These are phyloP conservation scores for Lachnellula hyalina DNA, from an alignment of 2,329 filamentous ascomycete genomes.

Conservation along the genomic window DNA sequence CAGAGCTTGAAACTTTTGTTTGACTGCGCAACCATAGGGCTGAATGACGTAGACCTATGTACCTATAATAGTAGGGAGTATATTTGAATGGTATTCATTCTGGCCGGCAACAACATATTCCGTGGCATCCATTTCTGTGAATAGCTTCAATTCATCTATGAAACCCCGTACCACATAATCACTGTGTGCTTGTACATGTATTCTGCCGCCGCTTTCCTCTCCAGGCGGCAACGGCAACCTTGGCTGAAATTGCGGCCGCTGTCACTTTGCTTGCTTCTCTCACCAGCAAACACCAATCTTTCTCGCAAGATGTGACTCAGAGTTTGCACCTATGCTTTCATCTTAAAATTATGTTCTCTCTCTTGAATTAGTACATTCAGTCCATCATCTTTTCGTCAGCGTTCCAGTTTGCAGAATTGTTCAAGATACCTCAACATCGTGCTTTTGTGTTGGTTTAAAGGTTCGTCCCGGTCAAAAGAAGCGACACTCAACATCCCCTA, in stretches of 20 bases:
- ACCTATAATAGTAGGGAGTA: background rate
- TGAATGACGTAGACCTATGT: background rate
- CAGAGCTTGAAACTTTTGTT: background rate
- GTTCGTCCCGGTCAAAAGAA: no score
- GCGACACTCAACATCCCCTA: no score
- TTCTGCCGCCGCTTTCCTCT: background rate
- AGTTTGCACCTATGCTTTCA: background rate
- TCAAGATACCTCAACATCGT: no score
- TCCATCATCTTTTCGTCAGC: no score
- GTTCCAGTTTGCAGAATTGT: no score
- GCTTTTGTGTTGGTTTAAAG: no score
- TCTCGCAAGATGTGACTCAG: background rate
- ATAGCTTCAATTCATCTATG: no score
- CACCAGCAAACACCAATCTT: background rate
- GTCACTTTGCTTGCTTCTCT: background rate
- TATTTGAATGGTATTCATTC: background rate
- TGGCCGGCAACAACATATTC: background rate
- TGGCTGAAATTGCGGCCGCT: background rate
- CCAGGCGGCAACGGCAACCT: background rate
- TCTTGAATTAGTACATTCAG: background rate
- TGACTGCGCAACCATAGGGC: constrained; percentile 1
- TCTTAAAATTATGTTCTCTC: background rate
- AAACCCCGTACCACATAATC: no score
- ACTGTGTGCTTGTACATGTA: background rate
- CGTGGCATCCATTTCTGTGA: no score